Base-by-base conservation (phyloP, 176 grass and related monocot genomes). In the Eragrostis curvula region DNA sequence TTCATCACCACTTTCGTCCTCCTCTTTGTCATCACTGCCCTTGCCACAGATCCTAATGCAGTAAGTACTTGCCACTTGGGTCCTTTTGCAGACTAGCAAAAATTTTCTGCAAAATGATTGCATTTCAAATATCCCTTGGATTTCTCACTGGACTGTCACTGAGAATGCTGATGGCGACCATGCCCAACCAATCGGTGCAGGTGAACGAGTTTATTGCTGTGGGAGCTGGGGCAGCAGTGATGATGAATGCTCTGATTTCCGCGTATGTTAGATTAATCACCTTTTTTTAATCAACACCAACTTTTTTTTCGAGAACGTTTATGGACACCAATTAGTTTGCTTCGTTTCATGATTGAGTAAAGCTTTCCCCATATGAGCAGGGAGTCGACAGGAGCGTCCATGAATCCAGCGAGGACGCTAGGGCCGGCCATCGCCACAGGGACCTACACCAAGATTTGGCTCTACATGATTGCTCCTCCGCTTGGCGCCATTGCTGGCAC, bases 1-100 rank as follows among this genome's bases (percentile, higher is more conserved):
- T 96, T 96, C 78, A 2, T 90, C 53, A 84, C 79, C 75, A 88
- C 90, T 9, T 96, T 90, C 72, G 32, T 86, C 41, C 85, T 96
- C 76, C 30, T 96, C 46, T 92, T 96, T 73, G 88, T 92, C 66
- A 68, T 96, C 74, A 78, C 77, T 41, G 76, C 93, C 28, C 85
- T 79, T 1, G 21, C 75, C 21, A 86, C 81, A 5, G 87, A 92
- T 53, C 70, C 93, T 3, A 80, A 63, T 72, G 85, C 91, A n/a
- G 91, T 90, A 63, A 68, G 59, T 66, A 20, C 29, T n/a, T n/a
- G n/a, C n/a, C n/a, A n/a, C n/a, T 39, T 39, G 11, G 63, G 29
- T 32, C 8, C 32, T 21, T 63, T 7, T 7, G 12, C 3, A 30
- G 24, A 63, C 12, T 1, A 4, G 3, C 60, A 63, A 63, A 28